Percentiles rank a stretch among this genome's conserved stretches.
phyloP scores from a whole-genome alignment of 2,329 filamentous ascomycete genomes.

The Plenodomus tracheiphilus region DNA sequence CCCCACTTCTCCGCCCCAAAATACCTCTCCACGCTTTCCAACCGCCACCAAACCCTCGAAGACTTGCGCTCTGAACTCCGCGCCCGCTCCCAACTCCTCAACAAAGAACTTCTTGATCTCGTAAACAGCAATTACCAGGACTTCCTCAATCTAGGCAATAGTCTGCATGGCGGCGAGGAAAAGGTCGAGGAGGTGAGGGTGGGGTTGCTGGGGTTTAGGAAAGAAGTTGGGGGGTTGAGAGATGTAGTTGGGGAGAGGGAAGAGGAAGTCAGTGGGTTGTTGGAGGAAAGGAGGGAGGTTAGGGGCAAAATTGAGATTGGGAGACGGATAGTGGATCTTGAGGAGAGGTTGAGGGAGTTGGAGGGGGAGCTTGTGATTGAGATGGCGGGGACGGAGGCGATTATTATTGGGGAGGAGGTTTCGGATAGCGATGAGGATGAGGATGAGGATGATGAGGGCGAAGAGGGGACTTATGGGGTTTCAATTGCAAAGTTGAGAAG shows the following conservation, averaged over 20 bases:
- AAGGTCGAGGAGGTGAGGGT: slow-evolving; percentile 88
- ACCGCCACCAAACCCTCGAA: slow-evolving; percentile 94
- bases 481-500: slow-evolving; percentile 53
- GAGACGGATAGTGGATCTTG: slow-evolving; percentile 66
- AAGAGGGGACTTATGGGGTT: slow-evolving; percentile 29
- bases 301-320: slow-evolving; percentile 65
- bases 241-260: slow-evolving; percentile 66
- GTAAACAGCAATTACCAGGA: slow-evolving; percentile 95
- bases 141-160: slow-evolving; percentile 80
- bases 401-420: slow-evolving; percentile 13
- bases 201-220: slow-evolving; percentile 79
- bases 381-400: slow-evolving; percentile 19
- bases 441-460: slow-evolving; percentile 39
- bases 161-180: slow-evolving; percentile 85
- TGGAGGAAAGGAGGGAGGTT: slow-evolving; percentile 72
- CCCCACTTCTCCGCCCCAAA: slow-evolving; percentile 74
- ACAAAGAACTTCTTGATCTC: slow-evolving; percentile 85
- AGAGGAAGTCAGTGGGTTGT: slow-evolving; percentile 63
- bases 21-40: slow-evolving; percentile 81
- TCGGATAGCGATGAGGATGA: slow-evolving; percentile 31
- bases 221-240: slow-evolving; percentile 77
- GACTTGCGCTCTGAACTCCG: slow-evolving; percentile 87
- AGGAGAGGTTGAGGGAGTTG: slow-evolving; percentile 63
- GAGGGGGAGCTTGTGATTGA: slow-evolving; percentile 66
- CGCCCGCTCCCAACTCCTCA: slow-evolving; percentile 76